Percentiles rank a stretch among this genome's conserved stretches.
These are phyloP conservation scores for maize (Zea mays) DNA, from an alignment of 176 grass and related monocot species.

Conservation along the genomic window DNA sequence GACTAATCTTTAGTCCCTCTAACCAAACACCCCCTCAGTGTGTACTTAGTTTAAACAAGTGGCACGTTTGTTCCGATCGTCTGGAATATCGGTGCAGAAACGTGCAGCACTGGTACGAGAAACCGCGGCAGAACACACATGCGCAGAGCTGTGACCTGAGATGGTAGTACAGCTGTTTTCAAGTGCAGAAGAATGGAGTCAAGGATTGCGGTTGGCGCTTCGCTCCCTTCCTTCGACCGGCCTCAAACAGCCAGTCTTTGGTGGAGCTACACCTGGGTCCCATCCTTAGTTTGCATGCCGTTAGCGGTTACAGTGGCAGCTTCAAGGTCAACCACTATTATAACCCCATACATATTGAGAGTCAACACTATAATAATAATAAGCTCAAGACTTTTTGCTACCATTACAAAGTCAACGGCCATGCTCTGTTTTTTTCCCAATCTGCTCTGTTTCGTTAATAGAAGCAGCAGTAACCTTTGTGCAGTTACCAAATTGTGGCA, in stretches of 20 bases:
- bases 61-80: not conserved
- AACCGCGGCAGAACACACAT: not conserved
- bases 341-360: not conserved
- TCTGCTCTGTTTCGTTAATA: slow-evolving; percentile 22
- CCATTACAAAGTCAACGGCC: not conserved
- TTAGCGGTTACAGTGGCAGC: not conserved
- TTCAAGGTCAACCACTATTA: slow-evolving; percentile 11
- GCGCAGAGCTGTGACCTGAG: not conserved
- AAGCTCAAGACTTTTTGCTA: not conserved
- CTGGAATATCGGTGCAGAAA: not conserved
- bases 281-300: not conserved
- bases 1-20: no score
- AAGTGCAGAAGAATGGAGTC: no score
- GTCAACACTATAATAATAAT: not conserved
- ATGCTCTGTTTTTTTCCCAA: slow-evolving; percentile 27
- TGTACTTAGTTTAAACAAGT: not conserved
- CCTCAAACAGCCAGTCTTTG: no score
- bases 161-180: not conserved
- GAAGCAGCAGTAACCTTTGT: not conserved
- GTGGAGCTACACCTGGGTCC: no score
- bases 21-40: no score
- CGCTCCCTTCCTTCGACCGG: no score
- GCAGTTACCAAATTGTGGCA: not conserved
- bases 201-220: no score
- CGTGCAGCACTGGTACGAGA: not conserved